Conservation (phyloP, 2,329 filamentous ascomycete species). For the Epichloe elymi region DNA sequence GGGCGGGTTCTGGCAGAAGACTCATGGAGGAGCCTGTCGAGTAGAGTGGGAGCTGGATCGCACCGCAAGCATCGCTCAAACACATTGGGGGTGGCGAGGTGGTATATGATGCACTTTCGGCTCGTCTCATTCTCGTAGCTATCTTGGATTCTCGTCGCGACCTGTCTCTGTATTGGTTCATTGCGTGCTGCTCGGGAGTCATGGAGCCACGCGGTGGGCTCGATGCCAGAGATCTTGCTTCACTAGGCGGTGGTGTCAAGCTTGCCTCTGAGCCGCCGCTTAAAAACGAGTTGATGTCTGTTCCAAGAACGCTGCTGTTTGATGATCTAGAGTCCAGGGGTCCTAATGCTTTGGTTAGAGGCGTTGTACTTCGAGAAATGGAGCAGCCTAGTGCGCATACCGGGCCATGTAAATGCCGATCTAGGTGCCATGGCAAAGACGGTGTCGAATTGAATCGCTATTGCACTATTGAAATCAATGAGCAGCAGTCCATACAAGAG, state of each 20-base stretch:
- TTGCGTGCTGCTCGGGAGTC: constrained; percentile 46
- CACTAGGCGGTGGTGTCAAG: constrained; percentile 32
- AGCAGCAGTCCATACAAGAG: neutral
- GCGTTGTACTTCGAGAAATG: constrained; percentile 4
- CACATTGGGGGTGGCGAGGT: constrained; percentile 22
- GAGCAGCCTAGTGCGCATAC: constrained; percentile 14
- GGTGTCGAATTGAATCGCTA: constrained; percentile 38
- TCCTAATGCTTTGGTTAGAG: constrained; percentile 9
- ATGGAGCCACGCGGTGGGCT: constrained; percentile 43
- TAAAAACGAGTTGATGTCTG: constrained; percentile 33
- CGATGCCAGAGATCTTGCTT: constrained; percentile 39
- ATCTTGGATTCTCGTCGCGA: constrained; percentile 45
- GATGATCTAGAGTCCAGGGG: constrained; percentile 22
- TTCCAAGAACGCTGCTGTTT: constrained; percentile 25
- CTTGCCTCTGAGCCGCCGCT: constrained; percentile 32
- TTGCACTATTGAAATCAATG: constrained; percentile 23
- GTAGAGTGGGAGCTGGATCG: constrained; percentile 35
- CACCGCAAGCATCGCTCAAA: constrained; percentile 26
- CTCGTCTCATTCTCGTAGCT: constrained; percentile 35
- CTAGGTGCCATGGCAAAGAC: constrained; percentile 38
- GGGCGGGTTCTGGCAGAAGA: constrained; percentile 35
- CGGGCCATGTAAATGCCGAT: constrained; percentile 38
- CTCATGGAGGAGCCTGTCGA: constrained; percentile 35
- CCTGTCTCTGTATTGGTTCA: constrained; percentile 48
- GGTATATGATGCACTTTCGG: constrained; percentile 33